Evolutionary conservation across 108 stramenopile genomes (phyloP).

Genomic region (Poteriospumella lacustris): DNA sequence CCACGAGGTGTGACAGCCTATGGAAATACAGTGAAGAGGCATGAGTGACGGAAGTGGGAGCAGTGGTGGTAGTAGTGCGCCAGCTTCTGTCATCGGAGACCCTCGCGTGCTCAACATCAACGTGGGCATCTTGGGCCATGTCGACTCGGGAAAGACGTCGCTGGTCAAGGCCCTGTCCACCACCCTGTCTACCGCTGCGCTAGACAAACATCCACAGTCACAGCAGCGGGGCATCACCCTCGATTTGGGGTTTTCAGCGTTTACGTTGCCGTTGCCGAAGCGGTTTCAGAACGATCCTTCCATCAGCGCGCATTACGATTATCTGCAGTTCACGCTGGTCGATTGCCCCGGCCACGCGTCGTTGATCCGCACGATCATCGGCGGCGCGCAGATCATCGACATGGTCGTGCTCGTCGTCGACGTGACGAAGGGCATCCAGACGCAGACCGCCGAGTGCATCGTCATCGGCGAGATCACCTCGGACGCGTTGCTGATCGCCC

Average conservation of each 20-base stretch:
- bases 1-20: no score
- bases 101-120: constrained; percentile 89
- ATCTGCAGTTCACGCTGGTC: constrained; percentile 75
- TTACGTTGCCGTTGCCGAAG: constrained; percentile 62
- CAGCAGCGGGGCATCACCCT: constrained; percentile 91
- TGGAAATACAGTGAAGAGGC: no score
- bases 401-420: constrained; percentile 91
- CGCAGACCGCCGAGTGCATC: constrained; percentile 96
- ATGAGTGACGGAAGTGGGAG: no score
- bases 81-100: no score
- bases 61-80: no score
- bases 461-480: constrained; percentile 92
- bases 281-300: constrained; percentile 51
- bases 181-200: constrained; percentile 83
- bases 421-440: constrained; percentile 93
- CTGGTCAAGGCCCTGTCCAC: constrained; percentile 88
- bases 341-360: constrained; percentile 98
- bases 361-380: constrained; percentile 95
- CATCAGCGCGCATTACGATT: not conserved
- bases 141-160: constrained; percentile 93
- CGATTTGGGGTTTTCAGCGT: constrained; percentile 92
- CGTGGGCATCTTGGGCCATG: constrained; percentile 94
- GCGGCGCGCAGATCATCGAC: constrained; percentile 37
- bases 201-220: constrained; percentile 91
- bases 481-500: constrained; percentile 72